Evolutionary conservation across 257 asterid genomes (phyloP).

Genomic region (Coffea eugenioides): DNA sequence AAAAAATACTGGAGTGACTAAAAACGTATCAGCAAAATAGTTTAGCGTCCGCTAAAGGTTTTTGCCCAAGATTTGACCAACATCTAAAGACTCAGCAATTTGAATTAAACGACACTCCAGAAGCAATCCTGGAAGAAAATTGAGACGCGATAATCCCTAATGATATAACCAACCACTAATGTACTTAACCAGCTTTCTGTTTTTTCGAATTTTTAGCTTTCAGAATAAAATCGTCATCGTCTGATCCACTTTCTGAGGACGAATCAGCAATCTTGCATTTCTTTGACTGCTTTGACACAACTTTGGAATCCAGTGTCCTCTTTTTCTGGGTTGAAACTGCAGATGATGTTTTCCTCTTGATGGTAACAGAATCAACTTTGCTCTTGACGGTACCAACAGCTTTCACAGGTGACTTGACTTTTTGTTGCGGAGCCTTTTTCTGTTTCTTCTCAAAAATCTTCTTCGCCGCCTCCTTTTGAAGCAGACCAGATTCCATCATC

Average conservation of each 20-base stretch:
- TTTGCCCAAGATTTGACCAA: neutral
- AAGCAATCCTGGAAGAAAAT: neutral
- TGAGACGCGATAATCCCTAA: neutral
- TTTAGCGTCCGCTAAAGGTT: too few relatives aligned
- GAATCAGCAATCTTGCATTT: slow-evolving; percentile 47
- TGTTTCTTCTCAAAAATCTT: slow-evolving; percentile 68
- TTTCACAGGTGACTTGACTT: slow-evolving; percentile 65
- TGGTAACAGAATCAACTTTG: slow-evolving; percentile 25
- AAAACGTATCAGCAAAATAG: too few relatives aligned
- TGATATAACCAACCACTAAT: neutral
- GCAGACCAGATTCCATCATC: slow-evolving; percentile 98
- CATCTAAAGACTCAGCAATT: neutral
- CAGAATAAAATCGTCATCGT: slow-evolving; percentile 45
- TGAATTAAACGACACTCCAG: too few relatives aligned
- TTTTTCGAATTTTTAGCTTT: slow-evolving; percentile 35
- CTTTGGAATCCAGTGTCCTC: slow-evolving; percentile 44
- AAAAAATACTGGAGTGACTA: too few relatives aligned
- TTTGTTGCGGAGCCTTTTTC: slow-evolving; percentile 54
- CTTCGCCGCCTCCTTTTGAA: slow-evolving; percentile 65
- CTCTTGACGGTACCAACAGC: slow-evolving; percentile 54
- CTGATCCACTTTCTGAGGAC: slow-evolving; percentile 47
- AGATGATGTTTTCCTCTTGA: slow-evolving; percentile 40
- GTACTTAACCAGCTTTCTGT: slow-evolving; percentile 35
- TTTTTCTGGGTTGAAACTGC: slow-evolving; percentile 39
- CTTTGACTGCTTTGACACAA: slow-evolving; percentile 40